Conservation (phyloP, 129 eudicot genomes). For the Cynara cardunculus region DNA sequence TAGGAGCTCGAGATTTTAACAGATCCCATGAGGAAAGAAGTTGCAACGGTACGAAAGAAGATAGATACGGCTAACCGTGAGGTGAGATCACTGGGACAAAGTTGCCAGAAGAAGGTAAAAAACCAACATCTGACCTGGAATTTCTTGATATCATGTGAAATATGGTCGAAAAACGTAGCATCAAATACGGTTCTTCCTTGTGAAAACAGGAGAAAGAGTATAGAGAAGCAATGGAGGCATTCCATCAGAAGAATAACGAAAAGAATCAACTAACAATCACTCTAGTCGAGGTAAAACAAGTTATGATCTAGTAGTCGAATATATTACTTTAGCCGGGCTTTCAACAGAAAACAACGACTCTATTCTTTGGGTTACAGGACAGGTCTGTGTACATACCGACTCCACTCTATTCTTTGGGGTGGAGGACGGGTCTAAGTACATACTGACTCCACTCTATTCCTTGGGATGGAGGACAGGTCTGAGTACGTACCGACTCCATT, state of each 20-base stretch:
- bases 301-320: background rate
- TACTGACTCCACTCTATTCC: no score
- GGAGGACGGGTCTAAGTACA: no score
- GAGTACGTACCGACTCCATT: no score
- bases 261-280: constrained; percentile 45
- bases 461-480: no score
- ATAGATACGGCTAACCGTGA: constrained; percentile 52
- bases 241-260: constrained; percentile 54
- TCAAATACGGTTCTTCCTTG: background rate
- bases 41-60: constrained; percentile 45
- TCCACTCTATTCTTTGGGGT: no score
- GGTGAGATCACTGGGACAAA: constrained; percentile 52
- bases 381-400: background rate
- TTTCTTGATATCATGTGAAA: background rate
- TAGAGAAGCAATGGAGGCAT: constrained; percentile 54
- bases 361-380: background rate
- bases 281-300: constrained; percentile 49
- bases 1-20: constrained; percentile 59
- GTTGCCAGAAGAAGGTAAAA: constrained; percentile 56
- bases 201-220: constrained; percentile 64
- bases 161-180: background rate
- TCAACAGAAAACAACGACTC: background rate
- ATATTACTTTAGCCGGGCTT: background rate
- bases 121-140: no score
- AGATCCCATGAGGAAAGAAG: constrained; percentile 66